Evolutionary conservation across 1,139 yeast species (phyloP).

Genomic region (Geotrichum klebahnii): DNA sequence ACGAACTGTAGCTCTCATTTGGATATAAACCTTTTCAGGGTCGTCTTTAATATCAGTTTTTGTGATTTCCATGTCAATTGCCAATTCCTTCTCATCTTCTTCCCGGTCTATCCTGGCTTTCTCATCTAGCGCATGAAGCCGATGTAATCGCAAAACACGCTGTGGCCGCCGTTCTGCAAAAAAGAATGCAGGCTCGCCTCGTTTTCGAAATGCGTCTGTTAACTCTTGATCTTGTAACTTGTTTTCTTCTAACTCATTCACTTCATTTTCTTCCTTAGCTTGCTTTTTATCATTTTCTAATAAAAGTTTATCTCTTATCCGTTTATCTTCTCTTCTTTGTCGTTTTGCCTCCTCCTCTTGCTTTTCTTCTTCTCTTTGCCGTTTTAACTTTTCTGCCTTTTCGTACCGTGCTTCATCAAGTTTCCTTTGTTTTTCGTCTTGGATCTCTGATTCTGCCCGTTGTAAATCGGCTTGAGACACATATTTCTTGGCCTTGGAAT

Average conservation of each 20-base stretch:
- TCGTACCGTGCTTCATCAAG: slow-evolving; percentile 32
- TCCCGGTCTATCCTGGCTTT: slow-evolving; percentile 31
- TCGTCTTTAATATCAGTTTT: slow-evolving; percentile 42
- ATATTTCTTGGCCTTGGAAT: slow-evolving; percentile 18
- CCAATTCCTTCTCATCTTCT: slow-evolving; percentile 24
- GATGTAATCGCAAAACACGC: slow-evolving; percentile 27
- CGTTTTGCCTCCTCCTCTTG: slow-evolving; percentile 30
- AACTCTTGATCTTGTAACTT: slow-evolving; percentile 49
- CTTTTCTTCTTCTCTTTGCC: slow-evolving; percentile 32
- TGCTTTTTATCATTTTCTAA: slow-evolving; percentile 21
- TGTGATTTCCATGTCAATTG: slow-evolving; percentile 28
- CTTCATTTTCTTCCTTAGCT: slow-evolving; percentile 19
- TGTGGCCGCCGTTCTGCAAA: slow-evolving; percentile 47
- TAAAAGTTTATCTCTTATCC: slow-evolving; percentile 24
- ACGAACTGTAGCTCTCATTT: slow-evolving; percentile 50
- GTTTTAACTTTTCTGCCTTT: slow-evolving; percentile 27
- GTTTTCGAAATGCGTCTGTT: slow-evolving; percentile 41
- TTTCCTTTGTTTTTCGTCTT: slow-evolving; percentile 34
- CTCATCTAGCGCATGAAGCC: slow-evolving; percentile 24
- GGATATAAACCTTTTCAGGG: slow-evolving; percentile 40
- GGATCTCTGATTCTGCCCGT: slow-evolving; percentile 26
- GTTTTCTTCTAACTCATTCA: slow-evolving; percentile 21
- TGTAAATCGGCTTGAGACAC: slow-evolving; percentile 30
- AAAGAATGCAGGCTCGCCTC: slow-evolving; percentile 43
- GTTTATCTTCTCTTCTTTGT: slow-evolving; percentile 26